Conservation (phyloP, 2,329 filamentous ascomycete species). For the Dactylonectria estremocensis region DNA sequence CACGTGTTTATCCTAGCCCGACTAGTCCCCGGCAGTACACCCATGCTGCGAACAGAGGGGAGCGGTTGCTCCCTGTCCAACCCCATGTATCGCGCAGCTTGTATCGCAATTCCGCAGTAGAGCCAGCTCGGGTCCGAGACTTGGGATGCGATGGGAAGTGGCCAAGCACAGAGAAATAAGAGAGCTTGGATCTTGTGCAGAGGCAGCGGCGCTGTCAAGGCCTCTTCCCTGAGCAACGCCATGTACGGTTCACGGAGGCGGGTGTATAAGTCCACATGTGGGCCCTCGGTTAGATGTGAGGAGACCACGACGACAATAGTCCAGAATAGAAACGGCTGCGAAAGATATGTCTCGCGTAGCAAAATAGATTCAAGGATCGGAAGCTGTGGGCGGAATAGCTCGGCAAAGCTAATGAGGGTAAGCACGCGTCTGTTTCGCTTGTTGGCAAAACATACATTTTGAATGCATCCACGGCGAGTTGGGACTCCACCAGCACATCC, state of each 20-base stretch:
- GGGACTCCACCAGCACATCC: slow-evolving; percentile 19
- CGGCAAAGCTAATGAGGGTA: slow-evolving; percentile 30
- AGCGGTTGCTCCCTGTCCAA: slow-evolving; percentile 37
- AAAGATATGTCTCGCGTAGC: slow-evolving; percentile 9
- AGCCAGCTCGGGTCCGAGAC: slow-evolving; percentile 36
- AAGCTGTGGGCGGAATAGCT: slow-evolving; percentile 36
- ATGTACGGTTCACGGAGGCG: slow-evolving; percentile 22
- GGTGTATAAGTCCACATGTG: background rate
- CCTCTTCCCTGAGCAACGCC: slow-evolving; percentile 28
- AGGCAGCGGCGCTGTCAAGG: slow-evolving; percentile 30
- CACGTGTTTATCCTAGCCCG: slow-evolving; percentile 37
- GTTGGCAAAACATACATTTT: slow-evolving; percentile 20
- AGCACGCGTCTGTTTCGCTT: background rate
- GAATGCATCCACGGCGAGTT: slow-evolving; percentile 26
- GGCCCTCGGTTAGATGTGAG: slow-evolving; percentile 9
- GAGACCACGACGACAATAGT: slow-evolving; percentile 36
- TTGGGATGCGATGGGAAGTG: slow-evolving; percentile 30
- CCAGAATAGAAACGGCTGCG: slow-evolving; percentile 39
- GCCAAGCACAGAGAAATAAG: slow-evolving; percentile 35
- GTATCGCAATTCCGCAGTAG: slow-evolving; percentile 37
- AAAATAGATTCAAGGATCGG: slow-evolving; percentile 31
- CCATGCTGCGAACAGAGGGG: slow-evolving; percentile 25
- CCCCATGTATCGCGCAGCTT: slow-evolving; percentile 38
- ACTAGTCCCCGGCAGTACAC: slow-evolving; percentile 29
- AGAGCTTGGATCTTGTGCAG: slow-evolving; percentile 39